Evolutionary conservation across 768 basidiomycete species (phyloP), one percentile per base, ranked within the genome.

Genomic region (Phylloporus sp.): DNA sequence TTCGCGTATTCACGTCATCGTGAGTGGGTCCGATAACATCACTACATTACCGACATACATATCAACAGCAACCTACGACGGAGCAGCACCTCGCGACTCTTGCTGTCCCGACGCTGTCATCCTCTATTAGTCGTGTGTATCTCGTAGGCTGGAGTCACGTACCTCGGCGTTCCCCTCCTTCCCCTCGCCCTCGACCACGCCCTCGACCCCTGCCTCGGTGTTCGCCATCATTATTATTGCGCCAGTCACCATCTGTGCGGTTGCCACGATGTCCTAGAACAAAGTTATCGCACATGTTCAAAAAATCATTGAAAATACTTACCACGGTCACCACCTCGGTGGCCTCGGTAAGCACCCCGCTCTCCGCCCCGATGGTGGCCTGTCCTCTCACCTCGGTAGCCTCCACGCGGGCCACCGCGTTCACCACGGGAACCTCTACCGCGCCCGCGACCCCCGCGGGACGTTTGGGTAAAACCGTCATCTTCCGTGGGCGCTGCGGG

Each of bases 381-480:
- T 26, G 57, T 22, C 22, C 69, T 54, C 26, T 68, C 69, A 34
- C 76, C 76, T 46, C 76, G 74, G 64, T 65, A 73, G 26, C 74
- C 73, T 55, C 73, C 75, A 13, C 74, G 70, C 47, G 52, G 59
- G 22, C 65, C 60, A 44, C 77, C 77, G 45, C 75, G 73, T 50
- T 71, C 74, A 44, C 75, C 73, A 41, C 74, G 70, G 51, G 61
- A 57, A 26, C 70, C 71, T 53, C 77, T 75, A 46, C 73, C 71
- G 35, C 76, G 73, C 39, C 80, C 78, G 46, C 80, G 76, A 36
- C 77, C 76, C 44, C 76, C 75, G 8, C 80, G 68, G 5, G 41
- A 24, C 15, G 76, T 63, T 47, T 73, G 73, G 2, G 67, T 78
- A 63, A 88, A 89, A 5, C 86, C 86, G 32, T 88, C 86, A 4